Percentiles rank a stretch among this genome's conserved stretches.
These are phyloP conservation scores for Cyathus striatus DNA, from an alignment of 768 basidiomycete genomes.

Conservation along the genomic window DNA sequence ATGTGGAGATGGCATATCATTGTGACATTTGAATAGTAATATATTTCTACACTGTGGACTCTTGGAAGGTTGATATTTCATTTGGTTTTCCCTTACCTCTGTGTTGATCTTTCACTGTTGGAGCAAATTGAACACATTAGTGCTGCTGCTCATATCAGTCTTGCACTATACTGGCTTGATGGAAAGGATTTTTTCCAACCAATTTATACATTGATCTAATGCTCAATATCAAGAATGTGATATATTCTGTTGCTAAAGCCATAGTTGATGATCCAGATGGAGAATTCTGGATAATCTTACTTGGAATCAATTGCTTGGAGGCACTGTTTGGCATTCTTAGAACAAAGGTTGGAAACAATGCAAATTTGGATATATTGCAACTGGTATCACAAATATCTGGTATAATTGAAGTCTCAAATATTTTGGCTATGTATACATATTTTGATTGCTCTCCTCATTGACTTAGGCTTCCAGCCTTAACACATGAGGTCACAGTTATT, in stretches of 20 bases:
- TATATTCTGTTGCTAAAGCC: slow-evolving; percentile 22
- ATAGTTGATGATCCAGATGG: slow-evolving; percentile 24
- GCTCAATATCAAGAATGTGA: slow-evolving; percentile 20
- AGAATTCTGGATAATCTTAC: slow-evolving; percentile 25
- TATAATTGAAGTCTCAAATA: slow-evolving; percentile 24
- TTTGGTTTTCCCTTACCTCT: slow-evolving; percentile 20
- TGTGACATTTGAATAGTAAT: too few relatives aligned
- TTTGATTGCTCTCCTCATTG: slow-evolving; percentile 32
- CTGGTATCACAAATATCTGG: slow-evolving; percentile 20
- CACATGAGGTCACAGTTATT: slow-evolving; percentile 15
- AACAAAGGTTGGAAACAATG: slow-evolving; percentile 28
- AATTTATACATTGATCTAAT: slow-evolving; percentile 22
- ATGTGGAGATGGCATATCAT: too few relatives aligned
- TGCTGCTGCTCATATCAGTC: slow-evolving; percentile 17
- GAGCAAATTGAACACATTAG: slow-evolving; percentile 23
- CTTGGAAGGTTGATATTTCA: slow-evolving; percentile 13
- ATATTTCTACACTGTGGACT: slow-evolving; percentile 8
- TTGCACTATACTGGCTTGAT: slow-evolving; percentile 10
- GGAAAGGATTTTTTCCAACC: slow-evolving; percentile 18
- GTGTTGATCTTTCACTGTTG: slow-evolving; percentile 14
- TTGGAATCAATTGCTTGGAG: slow-evolving; percentile 34
- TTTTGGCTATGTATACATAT: slow-evolving; percentile 28
- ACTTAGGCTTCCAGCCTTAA: slow-evolving; percentile 21
- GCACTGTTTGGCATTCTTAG: slow-evolving; percentile 25
- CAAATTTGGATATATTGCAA: slow-evolving; percentile 19